phyloP scores from a whole-genome alignment of 116 monocot species.

The Zostera marina region DNA sequence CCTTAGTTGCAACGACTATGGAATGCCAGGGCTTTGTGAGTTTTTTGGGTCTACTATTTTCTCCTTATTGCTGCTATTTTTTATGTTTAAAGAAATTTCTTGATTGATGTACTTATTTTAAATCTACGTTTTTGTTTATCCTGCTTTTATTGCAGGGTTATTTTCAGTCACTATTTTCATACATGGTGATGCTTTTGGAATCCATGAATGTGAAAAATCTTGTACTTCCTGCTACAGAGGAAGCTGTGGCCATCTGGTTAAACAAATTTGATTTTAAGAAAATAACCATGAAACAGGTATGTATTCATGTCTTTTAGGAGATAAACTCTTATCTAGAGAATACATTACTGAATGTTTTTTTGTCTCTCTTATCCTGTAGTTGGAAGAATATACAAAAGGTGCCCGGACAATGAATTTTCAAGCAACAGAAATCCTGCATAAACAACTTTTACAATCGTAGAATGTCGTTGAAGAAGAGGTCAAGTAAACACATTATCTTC shows the following conservation, averaged over 20 bases:
- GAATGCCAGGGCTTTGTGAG: constrained; percentile 61
- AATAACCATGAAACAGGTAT: constrained; percentile 18
- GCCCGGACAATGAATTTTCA: constrained; percentile 33
- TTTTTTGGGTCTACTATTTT: background rate
- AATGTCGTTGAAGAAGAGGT: background rate
- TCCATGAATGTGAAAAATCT: constrained; percentile 23
- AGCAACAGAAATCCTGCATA: constrained; percentile 54
- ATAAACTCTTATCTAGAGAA: background rate
- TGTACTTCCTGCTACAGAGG: constrained; percentile 37
- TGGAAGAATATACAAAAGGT: constrained; percentile 34
- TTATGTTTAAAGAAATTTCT: background rate
- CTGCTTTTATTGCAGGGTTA: constrained; percentile 16
- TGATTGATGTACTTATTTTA: background rate
- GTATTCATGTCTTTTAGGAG: background rate
- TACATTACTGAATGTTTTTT: background rate
- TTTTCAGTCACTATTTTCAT: constrained; percentile 32
- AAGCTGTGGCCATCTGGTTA: constrained; percentile 36
- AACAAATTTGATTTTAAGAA: constrained; percentile 32
- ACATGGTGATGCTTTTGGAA: constrained; percentile 24
- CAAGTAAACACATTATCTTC: background rate
- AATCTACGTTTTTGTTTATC: background rate
- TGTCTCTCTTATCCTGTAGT: constrained; percentile 15
- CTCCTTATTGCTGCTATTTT: background rate
- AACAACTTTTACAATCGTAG: constrained; percentile 14
- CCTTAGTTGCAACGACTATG: constrained; percentile 71